A percentile compares a stretch with the other conserved stretches of the same genome.
Evolutionary conservation across 148 eudicot genomes (phyloP).

Genomic region (Pharnaceum exiguum): DNA sequence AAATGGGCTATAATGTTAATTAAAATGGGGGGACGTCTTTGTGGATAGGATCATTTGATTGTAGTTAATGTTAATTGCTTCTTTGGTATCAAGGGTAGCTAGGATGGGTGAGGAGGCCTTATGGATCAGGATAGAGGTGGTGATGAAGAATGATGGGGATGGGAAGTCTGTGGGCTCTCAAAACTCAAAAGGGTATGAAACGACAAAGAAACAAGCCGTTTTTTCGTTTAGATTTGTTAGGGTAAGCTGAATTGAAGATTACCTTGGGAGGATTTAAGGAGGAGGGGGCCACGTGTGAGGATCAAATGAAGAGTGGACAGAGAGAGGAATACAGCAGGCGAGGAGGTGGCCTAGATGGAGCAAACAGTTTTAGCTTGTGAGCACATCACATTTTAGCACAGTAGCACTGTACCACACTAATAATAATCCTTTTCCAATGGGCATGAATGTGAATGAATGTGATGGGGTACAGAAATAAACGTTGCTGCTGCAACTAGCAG

Average conservation of each 20-base stretch:
- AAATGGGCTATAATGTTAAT: no score
- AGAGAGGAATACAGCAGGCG: neutral
- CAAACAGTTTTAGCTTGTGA: neutral
- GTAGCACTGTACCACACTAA: no score
- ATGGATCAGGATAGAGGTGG: neutral
- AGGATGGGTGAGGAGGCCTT: conserved; percentile 8
- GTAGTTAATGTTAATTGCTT: no score
- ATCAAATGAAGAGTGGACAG: conserved; percentile 1
- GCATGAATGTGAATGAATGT: no score
- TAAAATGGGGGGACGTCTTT: no score
- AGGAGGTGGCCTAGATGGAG: no score
- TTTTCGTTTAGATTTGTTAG: neutral
- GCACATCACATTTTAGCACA: no score
- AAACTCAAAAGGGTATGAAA: neutral
- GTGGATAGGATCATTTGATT: no score
- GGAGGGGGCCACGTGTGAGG: conserved; percentile 1
- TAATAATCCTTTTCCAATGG: no score
- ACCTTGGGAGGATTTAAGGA: no score
- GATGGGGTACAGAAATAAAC: neutral
- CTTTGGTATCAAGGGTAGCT: conserved; percentile 41
- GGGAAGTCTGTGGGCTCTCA: conserved; percentile 23
- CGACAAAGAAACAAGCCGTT: conserved; percentile 7
- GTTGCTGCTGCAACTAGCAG: no score
- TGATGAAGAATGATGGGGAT: no score
- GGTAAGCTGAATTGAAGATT: neutral